Conservation (phyloP, 75 land plant genomes). For the Pinus taeda region DNA sequence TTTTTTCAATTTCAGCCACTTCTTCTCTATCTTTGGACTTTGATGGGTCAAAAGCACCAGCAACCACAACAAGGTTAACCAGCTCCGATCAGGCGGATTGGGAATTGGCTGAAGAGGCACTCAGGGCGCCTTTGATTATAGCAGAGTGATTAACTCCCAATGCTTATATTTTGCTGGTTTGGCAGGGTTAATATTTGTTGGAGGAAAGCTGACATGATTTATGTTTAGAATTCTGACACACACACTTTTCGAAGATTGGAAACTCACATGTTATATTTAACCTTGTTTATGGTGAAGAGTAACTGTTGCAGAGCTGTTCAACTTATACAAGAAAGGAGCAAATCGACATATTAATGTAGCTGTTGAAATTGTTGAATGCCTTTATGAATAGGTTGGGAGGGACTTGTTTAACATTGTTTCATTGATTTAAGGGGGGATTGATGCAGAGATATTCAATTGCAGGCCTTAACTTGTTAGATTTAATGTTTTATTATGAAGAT, state of each 20-base stretch:
- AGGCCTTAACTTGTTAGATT: background rate
- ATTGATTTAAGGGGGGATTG: conserved; percentile 1
- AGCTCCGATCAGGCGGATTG: no score
- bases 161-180: conserved; percentile 30
- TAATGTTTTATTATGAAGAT: background rate
- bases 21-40: no score
- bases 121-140: background rate
- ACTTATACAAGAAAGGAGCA: background rate
- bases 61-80: no score
- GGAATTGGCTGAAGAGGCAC: no score
- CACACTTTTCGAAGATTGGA: conserved; percentile 3
- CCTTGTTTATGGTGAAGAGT: conserved; percentile 11
- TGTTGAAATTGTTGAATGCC: background rate
- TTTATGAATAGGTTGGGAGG: background rate
- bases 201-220: conserved; percentile 32
- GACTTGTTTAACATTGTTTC: background rate
- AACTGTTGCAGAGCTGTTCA: conserved; percentile 8
- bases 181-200: conserved; percentile 54
- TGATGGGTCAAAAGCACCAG: no score
- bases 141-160: conserved; percentile 12
- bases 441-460: conserved; percentile 4
- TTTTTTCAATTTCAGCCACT: no score
- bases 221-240: conserved; percentile 9
- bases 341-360: background rate
- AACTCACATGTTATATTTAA: conserved; percentile 7